A percentile compares a stretch with the other conserved stretches of the same genome.
phyloP scores from a whole-genome alignment of 1,284 basidiomycete species.

The Rhodotorula glutinis region DNA sequence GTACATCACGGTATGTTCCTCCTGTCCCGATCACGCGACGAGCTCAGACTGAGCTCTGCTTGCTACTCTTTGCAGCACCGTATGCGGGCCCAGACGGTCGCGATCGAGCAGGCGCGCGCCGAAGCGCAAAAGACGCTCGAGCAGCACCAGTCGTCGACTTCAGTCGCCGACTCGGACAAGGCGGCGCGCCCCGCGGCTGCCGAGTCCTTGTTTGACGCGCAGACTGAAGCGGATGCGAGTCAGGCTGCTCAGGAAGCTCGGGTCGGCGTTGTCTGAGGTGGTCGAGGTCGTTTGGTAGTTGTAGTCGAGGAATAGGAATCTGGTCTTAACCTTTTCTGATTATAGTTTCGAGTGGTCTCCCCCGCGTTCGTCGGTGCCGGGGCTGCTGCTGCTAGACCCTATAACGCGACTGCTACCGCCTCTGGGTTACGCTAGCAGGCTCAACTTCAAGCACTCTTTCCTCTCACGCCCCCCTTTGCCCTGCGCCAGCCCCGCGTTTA shows the following conservation, averaged over 20 bases:
- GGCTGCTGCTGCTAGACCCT: background rate
- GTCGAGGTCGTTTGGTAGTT: too few species aligned
- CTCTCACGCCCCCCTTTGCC: too few species aligned
- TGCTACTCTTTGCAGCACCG: conserved; percentile 49
- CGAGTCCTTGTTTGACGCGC: conserved; percentile 2
- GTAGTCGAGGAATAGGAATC: background rate
- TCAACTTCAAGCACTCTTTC: too few species aligned
- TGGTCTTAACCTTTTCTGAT: too few species aligned
- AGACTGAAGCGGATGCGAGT: conserved; percentile 12
- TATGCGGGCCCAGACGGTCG: conserved; percentile 63
- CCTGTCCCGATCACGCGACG: background rate
- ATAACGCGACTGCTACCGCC: too few species aligned
- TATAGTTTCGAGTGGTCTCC: background rate
- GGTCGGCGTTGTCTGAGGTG: conserved; percentile 17
- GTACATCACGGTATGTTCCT: conserved; percentile 57
- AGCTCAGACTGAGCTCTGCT: background rate
- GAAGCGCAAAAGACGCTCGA: conserved; percentile 22
- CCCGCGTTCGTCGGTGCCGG: background rate
- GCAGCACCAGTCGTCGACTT: background rate
- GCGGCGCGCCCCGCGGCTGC: background rate
- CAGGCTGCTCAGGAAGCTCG: conserved; percentile 24
- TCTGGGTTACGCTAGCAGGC: too few species aligned
- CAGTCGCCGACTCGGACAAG: background rate
- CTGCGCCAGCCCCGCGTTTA: too few species aligned
- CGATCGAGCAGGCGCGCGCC: conserved; percentile 28